Evolutionary conservation across 163 green algal species (phyloP).

Genomic region (Picocystis sp.): DNA sequence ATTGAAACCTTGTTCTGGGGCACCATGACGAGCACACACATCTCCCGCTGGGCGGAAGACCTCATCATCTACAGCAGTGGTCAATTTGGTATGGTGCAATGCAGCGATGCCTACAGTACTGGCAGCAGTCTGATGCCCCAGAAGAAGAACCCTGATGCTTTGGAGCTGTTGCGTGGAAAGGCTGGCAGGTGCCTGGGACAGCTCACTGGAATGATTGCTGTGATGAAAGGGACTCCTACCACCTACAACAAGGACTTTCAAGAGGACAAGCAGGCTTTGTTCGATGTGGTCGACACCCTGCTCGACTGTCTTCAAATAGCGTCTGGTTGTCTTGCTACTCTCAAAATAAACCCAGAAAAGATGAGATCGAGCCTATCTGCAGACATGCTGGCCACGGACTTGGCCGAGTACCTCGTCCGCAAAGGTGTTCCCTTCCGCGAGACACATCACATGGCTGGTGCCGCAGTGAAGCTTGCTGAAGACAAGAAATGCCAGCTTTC

Average conservation of each 20-base stretch:
- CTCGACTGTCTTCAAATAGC: constrained; percentile 79
- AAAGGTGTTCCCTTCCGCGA: constrained; percentile 62
- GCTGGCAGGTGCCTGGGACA: constrained; percentile 71
- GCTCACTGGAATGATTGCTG: constrained; percentile 66
- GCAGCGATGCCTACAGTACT: constrained; percentile 77
- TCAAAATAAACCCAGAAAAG: constrained; percentile 52
- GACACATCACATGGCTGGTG: constrained; percentile 57
- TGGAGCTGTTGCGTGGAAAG: constrained; percentile 92
- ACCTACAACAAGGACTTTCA: constrained; percentile 99
- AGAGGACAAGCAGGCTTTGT: constrained; percentile 89
- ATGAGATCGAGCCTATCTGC: constrained; percentile 50
- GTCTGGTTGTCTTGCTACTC: constrained; percentile 73
- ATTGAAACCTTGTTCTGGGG: constrained; percentile 68
- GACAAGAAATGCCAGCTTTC: constrained; percentile 50
- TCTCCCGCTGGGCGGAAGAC: constrained; percentile 84
- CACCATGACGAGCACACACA: constrained; percentile 62
- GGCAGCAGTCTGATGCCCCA: constrained; percentile 94
- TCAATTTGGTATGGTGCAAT: constrained; percentile 77
- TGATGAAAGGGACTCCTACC: constrained; percentile 87
- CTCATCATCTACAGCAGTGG: constrained; percentile 89
- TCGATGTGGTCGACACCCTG: constrained; percentile 82
- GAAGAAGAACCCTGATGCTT: constrained; percentile 99
- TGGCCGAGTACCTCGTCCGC: constrained; percentile 74
- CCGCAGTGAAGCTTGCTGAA: constrained; percentile 85
- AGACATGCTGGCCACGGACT: constrained; percentile 95